Evolutionary conservation across 345 rosid species (phyloP), one percentile per base, ranked within the genome.

Genomic region (Xanthoceras sorbifolium): DNA sequence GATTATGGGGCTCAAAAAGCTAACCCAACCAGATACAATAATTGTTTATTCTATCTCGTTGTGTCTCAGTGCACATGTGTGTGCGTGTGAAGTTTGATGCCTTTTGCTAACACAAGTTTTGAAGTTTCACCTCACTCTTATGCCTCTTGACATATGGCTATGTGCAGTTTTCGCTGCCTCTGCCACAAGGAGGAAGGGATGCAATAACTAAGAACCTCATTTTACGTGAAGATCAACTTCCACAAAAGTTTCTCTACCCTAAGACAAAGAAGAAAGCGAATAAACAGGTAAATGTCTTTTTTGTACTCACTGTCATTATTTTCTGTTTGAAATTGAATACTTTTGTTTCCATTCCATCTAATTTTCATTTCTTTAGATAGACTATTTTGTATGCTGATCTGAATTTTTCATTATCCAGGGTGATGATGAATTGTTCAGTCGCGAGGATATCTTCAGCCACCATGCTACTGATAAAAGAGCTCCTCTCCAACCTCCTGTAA

Each of bases 141-240:
- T 26, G 17, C 65, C 23, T 9, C 23, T 36, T 60, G 44, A 71
- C 55, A 71, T 64, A 77, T 70, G 69, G 38, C 59, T 79, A 38
- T 73, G 29, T 67, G 76, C 89, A 96, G 99, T 93, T 87, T 79
- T 92, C 99, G 23, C 74, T 93, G 64, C 98, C 99, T 67, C 78
- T 86, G 79, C 99, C 98, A 5, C 88, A 92, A 86, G 97, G 97
- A 15, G 99, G 97, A 86, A 92, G 99, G 80, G 94, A 92, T 50
- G 93, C 95, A 40, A 88, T 96, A 65, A 74, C 95, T 6, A 96
- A 92, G 86, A 93, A 91, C 79, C 81, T 85, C 12, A 77, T 96
- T 73, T 71, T 96, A 65, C 93, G 98, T 18, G 99, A 96, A 82
- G 99, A 96, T 84, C 99, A 96, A 80, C 88, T 96, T 63, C 98